These are phyloP conservation scores for Aspergillus pseudonomiae DNA, from an alignment of 2,329 filamentous ascomycete genomes.

Conservation along the genomic window DNA sequence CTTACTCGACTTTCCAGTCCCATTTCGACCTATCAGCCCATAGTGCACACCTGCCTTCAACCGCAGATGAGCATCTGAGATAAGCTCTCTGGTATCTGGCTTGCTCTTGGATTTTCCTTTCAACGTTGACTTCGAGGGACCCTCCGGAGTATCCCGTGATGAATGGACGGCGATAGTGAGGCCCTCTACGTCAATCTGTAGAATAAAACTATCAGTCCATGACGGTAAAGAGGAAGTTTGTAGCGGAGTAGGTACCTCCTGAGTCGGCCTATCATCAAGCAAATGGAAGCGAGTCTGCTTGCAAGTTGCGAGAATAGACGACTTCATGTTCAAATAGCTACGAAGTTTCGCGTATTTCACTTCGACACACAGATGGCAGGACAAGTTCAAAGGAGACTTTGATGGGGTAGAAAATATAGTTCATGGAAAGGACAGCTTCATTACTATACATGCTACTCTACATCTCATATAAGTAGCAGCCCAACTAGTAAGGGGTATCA, in stretches of 20 bases:
- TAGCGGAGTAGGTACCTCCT: constrained; percentile 49
- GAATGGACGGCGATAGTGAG: constrained; percentile 67
- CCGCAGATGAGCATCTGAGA: constrained; percentile 69
- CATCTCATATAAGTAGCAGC: not conserved
- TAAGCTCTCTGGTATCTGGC: constrained; percentile 61
- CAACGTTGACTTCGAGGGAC: constrained; percentile 29
- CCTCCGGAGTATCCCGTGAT: constrained; percentile 21
- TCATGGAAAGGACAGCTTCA: not conserved
- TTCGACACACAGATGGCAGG: not conserved
- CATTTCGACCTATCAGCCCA: constrained; percentile 78
- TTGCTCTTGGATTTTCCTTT: constrained; percentile 56
- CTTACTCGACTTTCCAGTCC: constrained; percentile 77
- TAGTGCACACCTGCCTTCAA: constrained; percentile 75
- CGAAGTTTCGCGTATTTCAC: not conserved
- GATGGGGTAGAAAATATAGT: not conserved
- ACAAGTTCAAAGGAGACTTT: not conserved
- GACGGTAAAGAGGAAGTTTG: not conserved
- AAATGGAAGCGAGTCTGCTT: constrained; percentile 70
- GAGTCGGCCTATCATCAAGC: constrained; percentile 55
- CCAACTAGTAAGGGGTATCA: not conserved
- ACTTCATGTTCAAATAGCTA: constrained; percentile 13
- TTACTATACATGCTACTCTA: not conserved
- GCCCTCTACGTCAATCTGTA: constrained; percentile 70
- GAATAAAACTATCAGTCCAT: not conserved
- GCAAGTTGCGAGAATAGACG: constrained; percentile 61